A percentile compares a stretch with the other conserved stretches of the same genome.
Conservation (phyloP, 257 asterid species). For the Solanum virginianum region DNA sequence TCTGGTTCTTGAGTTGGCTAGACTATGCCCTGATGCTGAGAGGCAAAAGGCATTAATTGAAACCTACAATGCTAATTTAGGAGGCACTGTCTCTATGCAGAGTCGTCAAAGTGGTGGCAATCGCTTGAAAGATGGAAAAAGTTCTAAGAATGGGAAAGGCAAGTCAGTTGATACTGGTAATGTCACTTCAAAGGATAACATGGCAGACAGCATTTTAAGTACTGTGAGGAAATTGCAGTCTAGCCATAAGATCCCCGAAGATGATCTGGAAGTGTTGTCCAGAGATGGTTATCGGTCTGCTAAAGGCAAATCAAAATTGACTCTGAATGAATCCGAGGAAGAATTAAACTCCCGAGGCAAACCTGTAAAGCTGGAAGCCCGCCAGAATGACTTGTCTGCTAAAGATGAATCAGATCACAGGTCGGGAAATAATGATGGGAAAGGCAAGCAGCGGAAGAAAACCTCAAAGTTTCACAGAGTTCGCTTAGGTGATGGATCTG, state of each 20-base stretch:
- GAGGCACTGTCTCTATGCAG: slow-evolving; percentile 13
- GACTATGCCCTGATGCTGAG: slow-evolving; percentile 62
- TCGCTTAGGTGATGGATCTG: slow-evolving; percentile 77
- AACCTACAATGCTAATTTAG: slow-evolving; percentile 49
- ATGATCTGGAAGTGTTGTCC: slow-evolving; percentile 55
- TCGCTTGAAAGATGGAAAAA: slow-evolving; percentile 14
- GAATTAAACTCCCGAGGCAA: slow-evolving; percentile 18
- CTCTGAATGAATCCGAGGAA: slow-evolving; percentile 15
- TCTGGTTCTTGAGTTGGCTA: slow-evolving; percentile 78
- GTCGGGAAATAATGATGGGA: slow-evolving; percentile 33
- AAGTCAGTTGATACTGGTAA: slow-evolving; percentile 30
- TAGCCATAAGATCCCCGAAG: slow-evolving; percentile 38
- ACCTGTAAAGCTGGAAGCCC: slow-evolving; percentile 15
- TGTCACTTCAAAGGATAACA: slow-evolving; percentile 18
- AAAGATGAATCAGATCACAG: slow-evolving; percentile 24
- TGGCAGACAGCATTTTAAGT: slow-evolving; percentile 44
- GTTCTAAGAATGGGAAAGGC: slow-evolving; percentile 52
- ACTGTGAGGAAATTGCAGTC: slow-evolving; percentile 57
- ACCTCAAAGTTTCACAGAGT: slow-evolving; percentile 70
- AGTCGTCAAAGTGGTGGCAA: slow-evolving; percentile 20
- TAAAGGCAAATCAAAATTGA: slow-evolving; percentile 40
- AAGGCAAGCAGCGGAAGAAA: slow-evolving; percentile 66
- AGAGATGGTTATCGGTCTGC: slow-evolving; percentile 76
- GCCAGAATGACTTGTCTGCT: slow-evolving; percentile 17
- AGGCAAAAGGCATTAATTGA: slow-evolving; percentile 78